Evolutionary conservation across 352 stramenopile species (phyloP), one percentile per base, ranked within the genome.

Genomic region (Pythium volutum): DNA sequence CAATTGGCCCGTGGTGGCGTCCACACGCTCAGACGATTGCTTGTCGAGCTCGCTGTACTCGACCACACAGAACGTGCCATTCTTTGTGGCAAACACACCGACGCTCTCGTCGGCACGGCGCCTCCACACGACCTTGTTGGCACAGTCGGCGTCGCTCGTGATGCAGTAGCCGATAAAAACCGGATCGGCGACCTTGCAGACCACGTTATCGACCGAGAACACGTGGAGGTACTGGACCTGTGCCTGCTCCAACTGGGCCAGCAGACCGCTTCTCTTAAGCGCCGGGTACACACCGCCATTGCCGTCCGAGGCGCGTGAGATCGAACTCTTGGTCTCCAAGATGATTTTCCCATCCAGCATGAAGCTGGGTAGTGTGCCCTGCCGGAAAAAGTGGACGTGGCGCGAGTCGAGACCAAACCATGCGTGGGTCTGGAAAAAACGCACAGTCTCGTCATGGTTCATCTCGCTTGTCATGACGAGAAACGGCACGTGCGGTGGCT

Each of bases 391-490:
- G 41, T 85, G 78, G n/a, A 99, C 77, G 58, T 99, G 80, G 20
- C 79, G 63, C 33, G 85, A 62, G 25, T 75, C 53, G 1, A 99
- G 75, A 34, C 95, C 96, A 76, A 99, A 99, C 69, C 84, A 97
- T 8, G 74, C 63, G 59, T 98, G 79, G 0, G 85, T 53, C 25
- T 71, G 62, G 72, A 99, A 99, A 73, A 93, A 99, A 5, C 59
- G 62, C 2, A 85, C 62, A 4, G 96, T 99, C 27, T 87, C 77
- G n/a, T 93, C 82, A 70, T 99, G 88, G 71, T 99, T 99, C 69
- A 98, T 87, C 16, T 91, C 83, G 69, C 91, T 98, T 15, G 97
- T 99, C 97, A 99, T 99, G 53, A 99, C 87, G 64, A 97, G 98
- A 36, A 98, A 87, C 31, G 85, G 84, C 43, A 98, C 36, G 29